Evolutionary conservation across 805 yeast genomes (phyloP).

Genomic region (Cephaloascus albidus): DNA sequence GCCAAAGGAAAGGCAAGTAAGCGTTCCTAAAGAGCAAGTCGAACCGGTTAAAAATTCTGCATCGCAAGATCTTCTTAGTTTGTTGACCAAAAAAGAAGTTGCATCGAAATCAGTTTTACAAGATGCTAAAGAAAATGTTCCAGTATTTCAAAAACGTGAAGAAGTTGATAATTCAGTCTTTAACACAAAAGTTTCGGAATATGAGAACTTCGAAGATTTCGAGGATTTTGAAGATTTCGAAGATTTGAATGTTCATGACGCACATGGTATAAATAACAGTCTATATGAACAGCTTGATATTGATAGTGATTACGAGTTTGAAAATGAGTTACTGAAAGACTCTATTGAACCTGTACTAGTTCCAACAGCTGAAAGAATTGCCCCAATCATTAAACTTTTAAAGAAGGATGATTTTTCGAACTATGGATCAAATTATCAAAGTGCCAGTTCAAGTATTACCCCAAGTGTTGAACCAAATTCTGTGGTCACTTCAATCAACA

Average conservation of each 20-base stretch:
- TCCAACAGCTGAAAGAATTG: not conserved
- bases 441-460: not conserved
- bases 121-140: too few relatives aligned
- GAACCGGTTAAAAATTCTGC: not conserved
- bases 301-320: constrained; percentile 24
- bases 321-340: not conserved
- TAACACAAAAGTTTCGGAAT: too few relatives aligned
- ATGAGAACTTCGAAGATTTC: constrained; percentile 3
- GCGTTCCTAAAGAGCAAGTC: constrained; percentile 2
- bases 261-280: constrained; percentile 15
- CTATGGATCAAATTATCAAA: not conserved
- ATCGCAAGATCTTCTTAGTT: constrained; percentile 1
- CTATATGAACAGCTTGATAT: constrained; percentile 14
- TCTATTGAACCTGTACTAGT: not conserved
- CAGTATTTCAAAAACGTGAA: too few relatives aligned
- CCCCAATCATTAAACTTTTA: not conserved
- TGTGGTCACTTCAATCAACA: not conserved
- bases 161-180: too few relatives aligned
- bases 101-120: too few relatives aligned
- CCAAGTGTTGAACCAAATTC: not conserved
- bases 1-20: not conserved
- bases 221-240: constrained; percentile 10
- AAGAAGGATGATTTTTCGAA: not conserved
- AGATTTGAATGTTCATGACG: constrained; percentile 19
- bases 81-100: constrained; percentile 4